These are phyloP conservation scores for Lumnitzera littorea DNA, from an alignment of 345 rosid species.

Conservation along the genomic window DNA sequence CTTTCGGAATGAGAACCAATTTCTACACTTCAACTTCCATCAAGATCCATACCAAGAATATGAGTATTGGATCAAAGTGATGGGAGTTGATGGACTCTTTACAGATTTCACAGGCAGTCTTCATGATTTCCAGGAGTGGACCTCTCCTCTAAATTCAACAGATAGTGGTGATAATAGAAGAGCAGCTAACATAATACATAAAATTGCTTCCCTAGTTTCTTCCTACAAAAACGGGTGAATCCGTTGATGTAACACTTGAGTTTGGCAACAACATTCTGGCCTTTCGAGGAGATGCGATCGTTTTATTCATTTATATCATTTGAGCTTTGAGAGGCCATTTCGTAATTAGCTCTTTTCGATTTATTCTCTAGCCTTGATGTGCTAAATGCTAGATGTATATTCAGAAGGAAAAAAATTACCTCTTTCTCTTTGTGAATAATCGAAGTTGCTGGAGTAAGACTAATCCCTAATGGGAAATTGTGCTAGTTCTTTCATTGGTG, in stretches of 20 bases:
- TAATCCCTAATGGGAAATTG: no score
- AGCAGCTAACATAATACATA: conserved; percentile 30
- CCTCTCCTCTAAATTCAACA: conserved; percentile 29
- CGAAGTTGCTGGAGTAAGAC: no score
- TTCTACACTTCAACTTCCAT: conserved; percentile 52
- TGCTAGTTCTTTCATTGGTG: no score
- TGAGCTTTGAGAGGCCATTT: no score
- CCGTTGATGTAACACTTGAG: no score
- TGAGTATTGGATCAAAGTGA: conserved; percentile 66
- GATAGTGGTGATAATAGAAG: conserved; percentile 4
- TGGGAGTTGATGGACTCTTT: conserved; percentile 83
- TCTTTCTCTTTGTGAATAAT: no score
- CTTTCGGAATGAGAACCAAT: conserved; percentile 58
- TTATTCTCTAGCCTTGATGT: no score
- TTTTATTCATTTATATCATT: no score
- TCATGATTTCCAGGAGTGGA: conserved; percentile 53
- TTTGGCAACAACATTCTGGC: background rate
- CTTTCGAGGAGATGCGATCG: no score
- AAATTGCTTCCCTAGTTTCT: conserved; percentile 37
- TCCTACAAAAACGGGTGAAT: conserved; percentile 27
- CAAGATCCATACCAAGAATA: conserved; percentile 74
- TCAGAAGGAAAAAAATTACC: no score
- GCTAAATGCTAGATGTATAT: no score
- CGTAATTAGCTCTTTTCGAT: no score
- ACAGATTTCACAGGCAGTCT: conserved; percentile 93